Evolutionary conservation across 1,284 basidiomycete species (phyloP), one percentile per base, ranked within the genome.

Genomic region (Apiotrichum sp.): DNA sequence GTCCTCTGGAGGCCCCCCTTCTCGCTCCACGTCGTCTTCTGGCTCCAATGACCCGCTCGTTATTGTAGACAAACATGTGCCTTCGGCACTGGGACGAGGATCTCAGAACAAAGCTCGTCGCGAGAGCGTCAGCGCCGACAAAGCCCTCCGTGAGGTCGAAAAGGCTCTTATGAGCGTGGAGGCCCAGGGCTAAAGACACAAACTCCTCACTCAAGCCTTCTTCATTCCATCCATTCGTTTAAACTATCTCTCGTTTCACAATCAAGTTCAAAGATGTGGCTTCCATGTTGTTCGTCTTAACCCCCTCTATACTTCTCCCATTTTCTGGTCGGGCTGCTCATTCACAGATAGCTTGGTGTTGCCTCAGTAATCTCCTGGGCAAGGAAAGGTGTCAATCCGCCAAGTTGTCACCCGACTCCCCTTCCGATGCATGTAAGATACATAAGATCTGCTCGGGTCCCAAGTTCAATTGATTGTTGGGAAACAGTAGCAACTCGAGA

Each of bases 91-190:
- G 6, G 47, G 42, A n/a, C 38, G 56, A 41, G 39, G 49, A 16
- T 41, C 41, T 34, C 14, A 47, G 38, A 34, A 38, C 11, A 61
- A 60, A 54, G 42, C 42, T 43, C 64, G 68, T 47, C 62, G 73
- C 48, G 71, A 73, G 57, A 74, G 73, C 48, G 57, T 71, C 11
- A 70, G 83, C 47, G 85, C 84, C 58, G 76, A 78, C 14, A 84
- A 84, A 64, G 82, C 82, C 2, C 80, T 88, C 76, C 81, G 81
- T 59, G 85, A 87, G 63, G 82, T 89, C 41, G 84, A 88, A 76
- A 83, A 85, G 77, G 86, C 86, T 33, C 84, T 90, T 82, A 84
- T 67, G 44, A 65, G 66, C 42, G 70, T 72, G 9, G 65, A 67
- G 44, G 57, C 64, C 13, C 58, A 65, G 50, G 62, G 62, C 3